Base-by-base conservation (phyloP, 1,139 yeast genomes). In the Taphrina sp. region DNA sequence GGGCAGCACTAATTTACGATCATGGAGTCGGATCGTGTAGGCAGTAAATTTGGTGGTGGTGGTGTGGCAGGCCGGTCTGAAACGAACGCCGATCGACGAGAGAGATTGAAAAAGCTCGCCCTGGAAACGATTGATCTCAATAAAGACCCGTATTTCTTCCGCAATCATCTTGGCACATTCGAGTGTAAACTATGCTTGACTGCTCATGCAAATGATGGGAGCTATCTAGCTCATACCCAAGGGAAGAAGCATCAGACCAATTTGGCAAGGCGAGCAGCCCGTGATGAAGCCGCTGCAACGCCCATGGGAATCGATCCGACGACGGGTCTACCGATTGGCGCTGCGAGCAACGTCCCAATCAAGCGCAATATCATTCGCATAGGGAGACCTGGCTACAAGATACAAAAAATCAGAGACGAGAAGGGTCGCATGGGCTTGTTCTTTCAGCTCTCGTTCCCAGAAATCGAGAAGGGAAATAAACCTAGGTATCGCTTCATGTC, bases 131-230 rank as follows among this genome's bases (percentile, higher is more conserved):
- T 83, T 16, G 83, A 85, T 65, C 69, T 86, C 5, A 87, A 82
- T 41, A 77, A 78, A 52, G 76, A 87, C 65, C 95, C 95, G 0
- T 87, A 85, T 68, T 85, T 85, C 16, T 78, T 81, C 68, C 76
- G 80, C 62, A 86, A 85, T 66, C 88, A 83, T 64, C 69, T 82
- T 19, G 95, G 95, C 1, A 70, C 80, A 45, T 72, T 83, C 28
- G 95, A 87, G 65, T 88, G 96, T 33, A 75, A 78, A 43, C 72
- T 87, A 29, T 88, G 96, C 66, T 69, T 81, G 29, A 87, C 95
- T 0, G 76, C 85, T 0, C 95, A 87, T 68, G 74, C 77, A 24
- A 79, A 81, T 29, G 90, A 84, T 60, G 78, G 86, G n/a, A 82
- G 89, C 5, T 88, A 85, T 65, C 72, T 87, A 16, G 76, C 89